Conservation (phyloP, 192 early-diverging fungal species). For the Bifiguratus adelaidae region DNA sequence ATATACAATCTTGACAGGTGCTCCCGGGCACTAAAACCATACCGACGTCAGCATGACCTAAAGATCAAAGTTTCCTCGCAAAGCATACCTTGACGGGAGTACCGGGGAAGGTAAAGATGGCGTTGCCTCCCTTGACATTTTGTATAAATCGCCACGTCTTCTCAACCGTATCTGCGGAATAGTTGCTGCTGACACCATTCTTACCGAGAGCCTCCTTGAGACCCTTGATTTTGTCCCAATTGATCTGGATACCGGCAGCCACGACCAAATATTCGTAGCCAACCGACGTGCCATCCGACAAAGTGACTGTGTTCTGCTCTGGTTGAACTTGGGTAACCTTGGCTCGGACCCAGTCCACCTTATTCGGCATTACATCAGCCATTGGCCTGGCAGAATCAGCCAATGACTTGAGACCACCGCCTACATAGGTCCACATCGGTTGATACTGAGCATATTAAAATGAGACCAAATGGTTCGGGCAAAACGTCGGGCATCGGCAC, state of each 20-base stretch:
- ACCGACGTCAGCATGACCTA: background rate
- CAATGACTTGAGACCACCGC: slow-evolving; percentile 73
- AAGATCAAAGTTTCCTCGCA: background rate
- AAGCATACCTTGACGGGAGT: slow-evolving; percentile 61
- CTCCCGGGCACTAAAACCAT: slow-evolving; percentile 57
- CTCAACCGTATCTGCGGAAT: slow-evolving; percentile 59
- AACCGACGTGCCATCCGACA: slow-evolving; percentile 52
- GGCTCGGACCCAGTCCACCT: slow-evolving; percentile 68
- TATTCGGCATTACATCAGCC: slow-evolving; percentile 54
- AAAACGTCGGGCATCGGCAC: background rate
- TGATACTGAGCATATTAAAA: slow-evolving; percentile 44
- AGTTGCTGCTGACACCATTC: slow-evolving; percentile 78
- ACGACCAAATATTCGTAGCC: slow-evolving; percentile 62
- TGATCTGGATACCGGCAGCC: slow-evolving; percentile 65
- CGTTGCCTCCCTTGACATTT: slow-evolving; percentile 61
- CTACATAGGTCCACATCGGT: slow-evolving; percentile 87
- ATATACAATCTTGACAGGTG: slow-evolving; percentile 81
- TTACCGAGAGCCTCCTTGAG: slow-evolving; percentile 63
- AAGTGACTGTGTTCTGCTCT: slow-evolving; percentile 48
- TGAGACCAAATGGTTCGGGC: background rate
- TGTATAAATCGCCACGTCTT: slow-evolving; percentile 65
- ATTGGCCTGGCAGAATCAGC: slow-evolving; percentile 55
- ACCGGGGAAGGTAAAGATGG: slow-evolving; percentile 80
- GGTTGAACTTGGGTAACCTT: slow-evolving; percentile 62
- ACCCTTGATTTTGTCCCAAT: slow-evolving; percentile 72